phyloP scores from a whole-genome alignment of 73 alveolate genomes.

The Stentor coeruleus region DNA sequence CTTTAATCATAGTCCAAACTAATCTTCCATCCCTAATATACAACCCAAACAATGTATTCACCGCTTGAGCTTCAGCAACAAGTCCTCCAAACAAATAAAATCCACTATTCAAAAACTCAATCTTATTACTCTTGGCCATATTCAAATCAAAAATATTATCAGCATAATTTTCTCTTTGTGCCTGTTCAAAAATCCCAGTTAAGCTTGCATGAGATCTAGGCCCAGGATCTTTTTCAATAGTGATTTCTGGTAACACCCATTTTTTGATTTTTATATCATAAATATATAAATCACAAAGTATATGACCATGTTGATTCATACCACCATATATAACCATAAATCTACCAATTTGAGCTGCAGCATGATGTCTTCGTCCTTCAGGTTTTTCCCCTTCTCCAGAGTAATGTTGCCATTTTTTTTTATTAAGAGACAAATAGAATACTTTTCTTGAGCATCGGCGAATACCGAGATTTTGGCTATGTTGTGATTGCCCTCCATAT shows the following conservation, averaged over 20 bases:
- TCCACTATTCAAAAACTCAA: conserved; percentile 6
- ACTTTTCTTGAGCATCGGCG: conserved; percentile 19
- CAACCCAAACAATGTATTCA: not conserved
- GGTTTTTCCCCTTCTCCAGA: not conserved
- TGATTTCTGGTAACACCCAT: conserved; percentile 23
- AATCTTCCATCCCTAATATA: conserved; percentile 12
- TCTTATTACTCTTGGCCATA: not conserved
- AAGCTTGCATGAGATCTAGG: conserved; percentile 13
- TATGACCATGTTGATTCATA: not conserved
- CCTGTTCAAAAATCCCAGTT: not conserved
- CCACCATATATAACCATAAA: conserved; percentile 22
- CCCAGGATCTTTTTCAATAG: not conserved
- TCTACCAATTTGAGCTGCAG: conserved; percentile 18
- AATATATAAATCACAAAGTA: not conserved
- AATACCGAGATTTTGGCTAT: not conserved
- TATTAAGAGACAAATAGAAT: not conserved
- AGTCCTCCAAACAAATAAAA: conserved; percentile 17
- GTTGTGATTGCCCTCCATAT: conserved; percentile 23
- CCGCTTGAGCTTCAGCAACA: not conserved
- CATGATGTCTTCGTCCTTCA: conserved; percentile 23
- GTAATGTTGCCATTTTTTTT: conserved; percentile 16
- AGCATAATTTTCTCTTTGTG: not conserved
- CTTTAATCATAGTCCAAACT: not conserved
- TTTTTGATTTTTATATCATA: not conserved
- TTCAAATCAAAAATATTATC: not conserved